Percentiles rank a stretch among this genome's conserved stretches.
Conservation (phyloP, 176 grass and related monocot genomes). For the Oropetium thomaeum region DNA sequence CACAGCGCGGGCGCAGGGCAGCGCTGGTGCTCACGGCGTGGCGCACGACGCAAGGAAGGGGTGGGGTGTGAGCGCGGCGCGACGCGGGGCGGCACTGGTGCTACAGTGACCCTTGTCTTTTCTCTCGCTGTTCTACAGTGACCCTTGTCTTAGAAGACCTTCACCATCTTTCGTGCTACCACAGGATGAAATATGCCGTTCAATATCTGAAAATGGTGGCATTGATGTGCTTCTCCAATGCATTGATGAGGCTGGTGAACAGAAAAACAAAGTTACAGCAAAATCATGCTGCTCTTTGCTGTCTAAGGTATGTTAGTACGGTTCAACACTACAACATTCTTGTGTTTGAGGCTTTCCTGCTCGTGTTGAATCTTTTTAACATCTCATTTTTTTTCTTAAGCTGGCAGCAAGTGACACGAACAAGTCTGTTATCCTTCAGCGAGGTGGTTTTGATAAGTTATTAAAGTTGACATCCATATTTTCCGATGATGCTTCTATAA, state of each 20-base stretch:
- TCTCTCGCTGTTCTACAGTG: background rate
- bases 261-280: slow-evolving; percentile 58
- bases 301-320: slow-evolving; percentile 64
- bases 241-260: slow-evolving; percentile 64
- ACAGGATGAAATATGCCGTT: slow-evolving; percentile 96
- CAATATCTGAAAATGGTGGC: slow-evolving; percentile 85
- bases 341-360: slow-evolving; percentile 1
- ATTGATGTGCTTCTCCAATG: slow-evolving; percentile 78
- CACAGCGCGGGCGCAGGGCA: too few relatives aligned
- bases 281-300: slow-evolving; percentile 83
- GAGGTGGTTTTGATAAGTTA: slow-evolving; percentile 66
- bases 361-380: slow-evolving; percentile 18
- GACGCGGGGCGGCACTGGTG: too few relatives aligned
- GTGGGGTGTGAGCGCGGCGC: too few relatives aligned
- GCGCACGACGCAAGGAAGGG: too few relatives aligned
- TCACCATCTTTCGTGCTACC: slow-evolving; percentile 25
- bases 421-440: slow-evolving; percentile 76
- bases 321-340: background rate
- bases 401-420: slow-evolving; percentile 82
- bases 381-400: slow-evolving; percentile 49
- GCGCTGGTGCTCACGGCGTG: too few relatives aligned
- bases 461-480: slow-evolving; percentile 69
- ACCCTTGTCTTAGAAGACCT: background rate
- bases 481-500: slow-evolving; percentile 76
- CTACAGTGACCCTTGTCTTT: background rate